Conservation (phyloP, 2,329 filamentous ascomycete species). For the Aureobasidium uvarum region DNA sequence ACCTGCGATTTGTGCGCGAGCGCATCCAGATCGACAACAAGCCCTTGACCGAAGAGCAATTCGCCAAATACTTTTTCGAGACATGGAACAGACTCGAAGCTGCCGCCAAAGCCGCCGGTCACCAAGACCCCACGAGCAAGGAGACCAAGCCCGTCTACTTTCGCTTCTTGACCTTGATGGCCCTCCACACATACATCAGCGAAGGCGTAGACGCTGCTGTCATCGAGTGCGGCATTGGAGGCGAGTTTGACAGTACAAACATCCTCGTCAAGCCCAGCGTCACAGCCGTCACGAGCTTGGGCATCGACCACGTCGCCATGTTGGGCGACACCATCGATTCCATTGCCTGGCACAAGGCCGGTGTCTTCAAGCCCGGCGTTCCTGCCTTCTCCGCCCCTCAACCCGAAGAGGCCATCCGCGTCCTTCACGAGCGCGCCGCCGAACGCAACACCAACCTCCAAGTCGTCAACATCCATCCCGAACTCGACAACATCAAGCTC, state of each 20-base stretch:
- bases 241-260: constrained; percentile 91
- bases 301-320: constrained; percentile 80
- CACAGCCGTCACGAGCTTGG: constrained; percentile 73
- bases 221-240: constrained; percentile 91
- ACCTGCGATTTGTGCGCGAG: constrained; percentile 79
- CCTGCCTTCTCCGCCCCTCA: constrained; percentile 64
- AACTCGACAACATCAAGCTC: constrained; percentile 51
- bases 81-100: constrained; percentile 69
- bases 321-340: constrained; percentile 74
- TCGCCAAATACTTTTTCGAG: constrained; percentile 78
- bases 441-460: constrained; percentile 52
- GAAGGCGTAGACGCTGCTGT: constrained; percentile 77
- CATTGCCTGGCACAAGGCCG: constrained; percentile 91
- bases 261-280: constrained; percentile 69
- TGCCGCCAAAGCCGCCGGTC: constrained; percentile 50
- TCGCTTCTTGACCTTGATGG: constrained; percentile 84
- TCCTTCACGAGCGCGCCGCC: constrained; percentile 55
- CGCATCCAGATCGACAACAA: constrained; percentile 76
- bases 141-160: constrained; percentile 84
- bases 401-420: constrained; percentile 53
- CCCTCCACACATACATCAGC: constrained; percentile 75
- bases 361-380: constrained; percentile 71
- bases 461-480: constrained; percentile 51
- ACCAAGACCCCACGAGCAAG: constrained; percentile 49
- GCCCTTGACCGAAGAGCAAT: constrained; percentile 66